Conservation (phyloP, 768 basidiomycete genomes). For the Agrocybe pediades region DNA sequence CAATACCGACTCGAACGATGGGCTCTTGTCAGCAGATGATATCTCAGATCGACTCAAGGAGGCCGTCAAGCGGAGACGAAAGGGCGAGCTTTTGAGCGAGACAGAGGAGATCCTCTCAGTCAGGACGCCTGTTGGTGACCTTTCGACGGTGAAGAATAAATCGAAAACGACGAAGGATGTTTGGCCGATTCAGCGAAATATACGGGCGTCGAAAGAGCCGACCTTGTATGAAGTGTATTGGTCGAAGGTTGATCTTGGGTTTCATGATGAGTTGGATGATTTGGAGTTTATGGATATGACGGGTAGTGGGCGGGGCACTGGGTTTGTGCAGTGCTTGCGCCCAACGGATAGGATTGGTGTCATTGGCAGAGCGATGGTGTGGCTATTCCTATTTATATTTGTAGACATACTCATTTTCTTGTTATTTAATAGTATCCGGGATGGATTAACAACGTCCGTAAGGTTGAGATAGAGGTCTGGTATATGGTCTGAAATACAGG, state of each 20-base stretch:
- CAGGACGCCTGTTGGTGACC: neutral
- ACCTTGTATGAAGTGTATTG: constrained; percentile 5
- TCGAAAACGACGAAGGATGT: neutral
- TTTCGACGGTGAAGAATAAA: neutral
- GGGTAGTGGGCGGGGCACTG: constrained; percentile 6
- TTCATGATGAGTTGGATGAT: constrained; percentile 1
- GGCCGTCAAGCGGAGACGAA: neutral
- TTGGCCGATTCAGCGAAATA: constrained; percentile 12
- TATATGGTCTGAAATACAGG: neutral
- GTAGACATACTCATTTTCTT: neutral
- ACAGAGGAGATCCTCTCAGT: neutral
- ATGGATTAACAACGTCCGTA: neutral
- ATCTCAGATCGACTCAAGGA: neutral
- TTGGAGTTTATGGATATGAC: constrained; percentile 6
- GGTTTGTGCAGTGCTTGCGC: constrained; percentile 3
- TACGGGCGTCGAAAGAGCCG: neutral
- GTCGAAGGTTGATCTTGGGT: neutral
- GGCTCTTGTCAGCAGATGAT: neutral
- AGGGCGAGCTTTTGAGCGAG: neutral
- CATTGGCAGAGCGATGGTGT: neutral
- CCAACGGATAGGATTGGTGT: neutral
- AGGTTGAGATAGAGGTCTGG: neutral
- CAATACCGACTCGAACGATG: neutral
- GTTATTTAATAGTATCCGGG: neutral
- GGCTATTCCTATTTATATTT: neutral